Percentiles rank a stretch among this genome's conserved stretches.
Evolutionary conservation across 2,329 filamentous ascomycete genomes (phyloP).

Genomic region (Stachybotrys chartarum): DNA sequence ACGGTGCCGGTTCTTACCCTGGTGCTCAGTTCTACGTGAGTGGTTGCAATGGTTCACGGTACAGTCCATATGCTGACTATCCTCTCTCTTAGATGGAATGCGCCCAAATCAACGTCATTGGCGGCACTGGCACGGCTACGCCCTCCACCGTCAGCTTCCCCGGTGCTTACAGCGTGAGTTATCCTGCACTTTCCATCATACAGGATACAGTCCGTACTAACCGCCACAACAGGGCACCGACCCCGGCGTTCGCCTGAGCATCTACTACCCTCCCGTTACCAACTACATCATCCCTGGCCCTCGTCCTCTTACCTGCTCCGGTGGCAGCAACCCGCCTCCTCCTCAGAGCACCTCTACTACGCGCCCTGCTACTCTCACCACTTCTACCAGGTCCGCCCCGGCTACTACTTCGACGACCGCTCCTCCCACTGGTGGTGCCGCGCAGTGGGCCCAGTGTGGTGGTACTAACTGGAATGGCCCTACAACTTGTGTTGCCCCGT

Average conservation of each 20-base stretch:
- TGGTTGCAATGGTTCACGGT: not conserved
- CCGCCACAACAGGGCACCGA: constrained; percentile 9
- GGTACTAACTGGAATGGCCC: not conserved
- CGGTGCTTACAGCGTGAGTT: constrained; percentile 13
- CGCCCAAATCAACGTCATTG: constrained; percentile 29
- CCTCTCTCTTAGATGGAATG: constrained; percentile 19
- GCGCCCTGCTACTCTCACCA: not conserved
- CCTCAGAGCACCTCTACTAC: not conserved
- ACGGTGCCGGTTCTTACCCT: constrained; percentile 34
- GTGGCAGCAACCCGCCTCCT: not conserved
- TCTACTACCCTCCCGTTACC: constrained; percentile 16
- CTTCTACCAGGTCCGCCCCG: not conserved
- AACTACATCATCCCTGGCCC: constrained; percentile 18
- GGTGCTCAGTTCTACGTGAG: constrained; percentile 37
- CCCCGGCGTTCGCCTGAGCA: constrained; percentile 17
- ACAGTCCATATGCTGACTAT: not conserved
- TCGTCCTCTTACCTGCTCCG: constrained; percentile 13
- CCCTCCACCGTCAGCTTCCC: constrained; percentile 18
- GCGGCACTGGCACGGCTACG: constrained; percentile 13
- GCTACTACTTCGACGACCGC: not conserved
- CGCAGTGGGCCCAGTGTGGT: not conserved
- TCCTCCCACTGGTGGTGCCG: not conserved
- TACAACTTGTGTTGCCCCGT: not conserved
- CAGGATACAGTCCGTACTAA: not conserved
- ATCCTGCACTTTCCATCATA: not conserved